phyloP scores from a whole-genome alignment of 495 filamentous ascomycete species.

The Penicillium nucicola region DNA sequence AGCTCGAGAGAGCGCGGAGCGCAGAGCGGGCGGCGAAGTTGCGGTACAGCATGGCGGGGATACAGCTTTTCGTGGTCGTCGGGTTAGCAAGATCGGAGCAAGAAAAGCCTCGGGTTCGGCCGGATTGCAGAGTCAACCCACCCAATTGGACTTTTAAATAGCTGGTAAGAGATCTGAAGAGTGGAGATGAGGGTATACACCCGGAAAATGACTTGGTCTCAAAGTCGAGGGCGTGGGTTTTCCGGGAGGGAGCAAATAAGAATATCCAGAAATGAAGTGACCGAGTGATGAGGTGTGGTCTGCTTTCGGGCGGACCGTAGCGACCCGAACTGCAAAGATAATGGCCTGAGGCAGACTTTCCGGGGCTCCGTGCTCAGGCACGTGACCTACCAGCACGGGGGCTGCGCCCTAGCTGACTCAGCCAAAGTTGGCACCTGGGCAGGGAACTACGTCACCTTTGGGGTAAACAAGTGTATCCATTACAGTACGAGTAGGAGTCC shows the following conservation, averaged over 20 bases:
- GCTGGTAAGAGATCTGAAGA: slow-evolving; percentile 21
- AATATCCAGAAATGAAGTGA: slow-evolving; percentile 37
- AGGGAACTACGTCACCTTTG: slow-evolving; percentile 35
- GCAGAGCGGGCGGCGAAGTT: slow-evolving; percentile 45
- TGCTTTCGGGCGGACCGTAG: slow-evolving; percentile 27
- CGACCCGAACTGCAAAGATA: slow-evolving; percentile 28
- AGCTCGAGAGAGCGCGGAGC: slow-evolving; percentile 45
- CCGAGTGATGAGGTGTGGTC: slow-evolving; percentile 40
- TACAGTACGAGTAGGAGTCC: slow-evolving; percentile 9
- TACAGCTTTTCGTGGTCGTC: slow-evolving; percentile 37
- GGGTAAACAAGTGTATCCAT: slow-evolving; percentile 26
- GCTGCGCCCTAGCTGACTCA: slow-evolving; percentile 22
- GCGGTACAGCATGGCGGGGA: slow-evolving; percentile 47
- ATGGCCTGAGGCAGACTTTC: slow-evolving; percentile 1
- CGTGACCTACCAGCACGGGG: slow-evolving; percentile 14
- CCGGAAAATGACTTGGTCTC: slow-evolving; percentile 30
- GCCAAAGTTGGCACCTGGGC: slow-evolving; percentile 4
- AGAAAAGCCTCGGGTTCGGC: slow-evolving; percentile 36
- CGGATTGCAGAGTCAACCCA: slow-evolving; percentile 13
- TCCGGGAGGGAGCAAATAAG: slow-evolving; percentile 36
- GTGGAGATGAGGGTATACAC: slow-evolving; percentile 38
- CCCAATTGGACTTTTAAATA: slow-evolving; percentile 38
- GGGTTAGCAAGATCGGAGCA: slow-evolving; percentile 29
- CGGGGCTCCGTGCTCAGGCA: slow-evolving; percentile 11
- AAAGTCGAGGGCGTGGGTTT: slow-evolving; percentile 31